Conservation (phyloP, 2,329 filamentous ascomycete genomes). For the Passalora sequoiae region DNA sequence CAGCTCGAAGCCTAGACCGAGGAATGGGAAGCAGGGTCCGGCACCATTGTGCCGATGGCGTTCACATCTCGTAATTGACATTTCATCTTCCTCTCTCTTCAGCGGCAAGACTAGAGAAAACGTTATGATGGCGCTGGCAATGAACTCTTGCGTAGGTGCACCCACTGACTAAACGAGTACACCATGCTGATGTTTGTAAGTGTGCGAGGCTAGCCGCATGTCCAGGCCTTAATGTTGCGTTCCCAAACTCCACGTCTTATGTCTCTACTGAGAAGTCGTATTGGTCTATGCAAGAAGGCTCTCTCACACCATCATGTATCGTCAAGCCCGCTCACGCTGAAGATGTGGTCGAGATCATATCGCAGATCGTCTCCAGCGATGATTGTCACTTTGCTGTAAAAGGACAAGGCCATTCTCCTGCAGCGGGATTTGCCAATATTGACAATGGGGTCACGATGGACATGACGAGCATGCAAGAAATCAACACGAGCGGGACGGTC, state of each 20-base stretch:
- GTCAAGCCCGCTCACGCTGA: constrained; percentile 4
- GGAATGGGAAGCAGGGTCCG: neutral
- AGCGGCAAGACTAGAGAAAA: no score
- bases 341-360: neutral
- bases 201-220: neutral
- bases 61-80: no score
- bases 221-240: constrained; percentile 1
- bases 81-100: no score
- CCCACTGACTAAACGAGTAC: neutral
- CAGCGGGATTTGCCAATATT: constrained; percentile 15
- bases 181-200: neutral
- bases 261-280: constrained; percentile 2
- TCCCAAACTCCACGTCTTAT: constrained; percentile 2
- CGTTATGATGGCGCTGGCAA: neutral
- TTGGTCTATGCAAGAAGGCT: constrained; percentile 6
- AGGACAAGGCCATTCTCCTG: constrained; percentile 18
- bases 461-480: constrained; percentile 10
- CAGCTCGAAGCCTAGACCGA: neutral
- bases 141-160: neutral
- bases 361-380: neutral
- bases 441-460: constrained; percentile 18
- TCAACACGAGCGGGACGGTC: constrained; percentile 4
- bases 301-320: constrained; percentile 1
- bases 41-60: neutral
- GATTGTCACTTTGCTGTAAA: constrained; percentile 11